A percentile compares a stretch with the other conserved stretches of the same genome.
Conservation (phyloP, 2,329 filamentous ascomycete species). For the Hypomyces perniciosus region DNA sequence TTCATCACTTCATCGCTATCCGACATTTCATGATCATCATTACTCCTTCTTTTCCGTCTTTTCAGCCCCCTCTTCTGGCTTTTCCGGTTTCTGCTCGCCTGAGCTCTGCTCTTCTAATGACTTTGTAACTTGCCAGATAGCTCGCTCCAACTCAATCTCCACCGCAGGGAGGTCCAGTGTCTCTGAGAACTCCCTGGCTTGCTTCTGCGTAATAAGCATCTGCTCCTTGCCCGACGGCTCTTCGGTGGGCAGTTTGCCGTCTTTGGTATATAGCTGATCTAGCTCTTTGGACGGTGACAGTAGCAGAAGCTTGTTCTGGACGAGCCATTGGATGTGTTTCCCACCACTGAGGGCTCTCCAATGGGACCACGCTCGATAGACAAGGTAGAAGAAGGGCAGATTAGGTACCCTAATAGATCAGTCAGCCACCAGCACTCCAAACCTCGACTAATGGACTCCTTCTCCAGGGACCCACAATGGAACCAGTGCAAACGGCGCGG, state of each 20-base stretch:
- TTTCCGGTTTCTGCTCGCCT: neutral
- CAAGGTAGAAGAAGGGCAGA: slow-evolving; percentile 92
- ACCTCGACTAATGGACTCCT: neutral
- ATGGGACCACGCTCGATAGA: slow-evolving; percentile 86
- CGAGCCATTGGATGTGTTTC: slow-evolving; percentile 75
- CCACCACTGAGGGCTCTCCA: slow-evolving; percentile 82
- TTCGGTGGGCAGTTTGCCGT: slow-evolving; percentile 19
- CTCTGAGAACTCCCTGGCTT: slow-evolving; percentile 53
- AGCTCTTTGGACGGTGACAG: slow-evolving; percentile 61
- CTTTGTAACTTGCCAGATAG: slow-evolving; percentile 65
- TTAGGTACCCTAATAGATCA: slow-evolving; percentile 69
- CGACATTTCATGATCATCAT: neutral
- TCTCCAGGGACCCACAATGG: slow-evolving; percentile 60
- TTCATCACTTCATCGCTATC: neutral
- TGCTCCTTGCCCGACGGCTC: slow-evolving; percentile 25
- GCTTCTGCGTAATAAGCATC: slow-evolving; percentile 42
- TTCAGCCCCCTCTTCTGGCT: neutral
- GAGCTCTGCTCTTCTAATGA: slow-evolving; percentile 36
- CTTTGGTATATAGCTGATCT: slow-evolving; percentile 64
- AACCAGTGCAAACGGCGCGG: slow-evolving; percentile 73
- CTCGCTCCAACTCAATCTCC: slow-evolving; percentile 66
- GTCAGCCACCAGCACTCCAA: neutral
- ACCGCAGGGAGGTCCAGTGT: slow-evolving; percentile 63
- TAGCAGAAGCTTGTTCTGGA: slow-evolving; percentile 65
- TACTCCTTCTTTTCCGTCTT: slow-evolving; percentile 13